Percentiles rank a stretch among this genome's conserved stretches.
These are phyloP conservation scores for Saturnispora besseyi DNA, from an alignment of 805 yeast species.

Conservation along the genomic window DNA sequence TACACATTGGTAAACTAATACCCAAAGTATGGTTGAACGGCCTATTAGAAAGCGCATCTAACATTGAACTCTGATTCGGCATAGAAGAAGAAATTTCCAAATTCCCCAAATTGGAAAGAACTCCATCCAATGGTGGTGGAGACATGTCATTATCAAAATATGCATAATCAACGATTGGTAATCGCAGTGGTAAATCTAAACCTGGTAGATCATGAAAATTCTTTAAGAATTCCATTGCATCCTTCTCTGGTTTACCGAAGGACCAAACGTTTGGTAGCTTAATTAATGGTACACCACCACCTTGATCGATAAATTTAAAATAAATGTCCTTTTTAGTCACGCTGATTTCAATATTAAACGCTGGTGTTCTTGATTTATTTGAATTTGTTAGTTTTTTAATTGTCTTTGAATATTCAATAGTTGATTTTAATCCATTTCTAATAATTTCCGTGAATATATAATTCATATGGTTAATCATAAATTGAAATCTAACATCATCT, in stretches of 20 bases:
- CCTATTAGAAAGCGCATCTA: constrained; percentile 58
- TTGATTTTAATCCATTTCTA: constrained; percentile 78
- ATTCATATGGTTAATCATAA: constrained; percentile 77
- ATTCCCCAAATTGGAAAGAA: constrained; percentile 25
- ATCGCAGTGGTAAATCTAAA: constrained; percentile 31
- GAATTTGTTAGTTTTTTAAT: constrained; percentile 16
- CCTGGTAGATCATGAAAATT: constrained; percentile 70
- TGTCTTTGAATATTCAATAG: constrained; percentile 41
- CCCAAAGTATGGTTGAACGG: constrained; percentile 73
- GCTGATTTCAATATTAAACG: constrained; percentile 69
- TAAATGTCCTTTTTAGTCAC: constrained; percentile 57
- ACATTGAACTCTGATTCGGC: constrained; percentile 36
- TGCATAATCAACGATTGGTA: constrained; percentile 19
- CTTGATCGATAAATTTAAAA: constrained; percentile 78
- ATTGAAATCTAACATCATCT: constrained; percentile 64
- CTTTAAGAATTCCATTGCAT: constrained; percentile 48
- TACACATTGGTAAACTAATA: constrained; percentile 85
- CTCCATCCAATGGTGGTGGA: constrained; percentile 16
- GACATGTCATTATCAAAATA: constrained; percentile 4
- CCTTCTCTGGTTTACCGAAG: constrained; percentile 62
- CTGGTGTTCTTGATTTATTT: constrained; percentile 38
- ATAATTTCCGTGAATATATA: constrained; percentile 82
- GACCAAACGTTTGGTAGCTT: constrained; percentile 70
- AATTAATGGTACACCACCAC: constrained; percentile 71
- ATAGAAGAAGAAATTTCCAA: constrained; percentile 21